Base-by-base conservation (phyloP, 1,284 basidiomycete species). In the Tylopilus sp. region DNA sequence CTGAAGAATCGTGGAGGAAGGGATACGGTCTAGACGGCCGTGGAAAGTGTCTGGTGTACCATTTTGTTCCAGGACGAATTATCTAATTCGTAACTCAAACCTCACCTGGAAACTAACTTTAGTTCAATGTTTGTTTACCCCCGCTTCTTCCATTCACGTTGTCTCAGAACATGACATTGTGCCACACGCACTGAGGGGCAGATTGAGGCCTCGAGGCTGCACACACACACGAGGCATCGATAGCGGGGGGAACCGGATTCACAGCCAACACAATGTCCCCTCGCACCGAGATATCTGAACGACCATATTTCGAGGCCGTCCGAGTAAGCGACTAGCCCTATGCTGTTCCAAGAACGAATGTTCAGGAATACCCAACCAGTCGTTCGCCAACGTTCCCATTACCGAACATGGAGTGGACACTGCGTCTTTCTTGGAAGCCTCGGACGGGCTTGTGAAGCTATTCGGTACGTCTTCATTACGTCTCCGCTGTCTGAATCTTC, bases 391-490 rank as follows among this genome's bases (percentile, higher is more conserved):
- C 59, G 91, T 98, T 29, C 79, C 84, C 19, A 75, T 89, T 61
- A 83, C 81, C 25, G 79, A 82, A 35, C 70, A 74, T 8, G 94
- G 95, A n/a, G 82, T 97, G 48, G 84, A 92, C 60, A 94, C 93
- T 0, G 64, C 72, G 21, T 71, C 78, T 4, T 99, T 98, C 74
- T 76, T 94, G 48, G 86, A 92, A 64, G 95, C 95, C 1, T 86
- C 91, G 35, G 92, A 97, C 69, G 92, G 90, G 28, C 78, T 98
- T 41, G 82, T 94, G 54, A 81, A 86, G 65, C 81, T 98, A 74
- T 98, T 98, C 66, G 88, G 93, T 92, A 59, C 53, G 81, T 46
- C 54, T 41, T 48, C 50, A 59, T 57, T 56, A 65, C 57, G 56
- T 64, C 29, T 41, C 39, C 26, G 6, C 35, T 11, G 42, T 29